Evolutionary conservation across 805 yeast species (phyloP), one percentile per base, ranked within the genome.

Genomic region (Tetrapisispora fleetii): DNA sequence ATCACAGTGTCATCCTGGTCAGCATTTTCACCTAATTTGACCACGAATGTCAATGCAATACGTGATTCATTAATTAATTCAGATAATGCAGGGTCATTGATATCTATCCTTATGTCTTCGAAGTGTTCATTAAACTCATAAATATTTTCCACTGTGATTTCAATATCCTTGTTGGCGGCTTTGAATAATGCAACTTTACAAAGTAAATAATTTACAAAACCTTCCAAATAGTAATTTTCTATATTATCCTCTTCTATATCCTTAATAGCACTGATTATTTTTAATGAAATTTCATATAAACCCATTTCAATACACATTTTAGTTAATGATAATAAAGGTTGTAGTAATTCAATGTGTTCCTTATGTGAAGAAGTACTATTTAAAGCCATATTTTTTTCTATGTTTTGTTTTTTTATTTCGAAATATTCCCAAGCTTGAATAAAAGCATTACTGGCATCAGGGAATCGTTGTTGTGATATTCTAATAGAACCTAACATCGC

Each of bases 231-330:
- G 60, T 77, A 84, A 37, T 83, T 75, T 58, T 93, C 98, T 49
- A 87, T 71, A 52, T 87, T 79, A 57, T 81, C 83, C 57, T 91
- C 97, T 67, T 91, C 89, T 42, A 91, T 77, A 51, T 85, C 91
- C 57, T 83, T 82, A 17, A 83, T 73, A 24, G 75, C 74, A 17
- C 75, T 68, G 13, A 88, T 73, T n/a, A 88, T 80, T n/a, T 76
- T 74, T 3, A 78, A 69, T 3, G 85, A 85, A 17, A 74, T 58
- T 37, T 85, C 95, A 58, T 79, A 81, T 54, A 78, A 64, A 19
- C 82, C 91, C 59, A 86, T 69, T 65, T 93, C 98, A 40, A 86
- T 73, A 52, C 89, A 78, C 67, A 78, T 83, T 65, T 84, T 85
- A 4, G 87, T 74, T 39, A 91, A 71, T 0, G 87, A 79, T 27